Evolutionary conservation across 495 filamentous ascomycete genomes (phyloP), one percentile per base, ranked within the genome.

Genomic region (Penicillium turbatum): DNA sequence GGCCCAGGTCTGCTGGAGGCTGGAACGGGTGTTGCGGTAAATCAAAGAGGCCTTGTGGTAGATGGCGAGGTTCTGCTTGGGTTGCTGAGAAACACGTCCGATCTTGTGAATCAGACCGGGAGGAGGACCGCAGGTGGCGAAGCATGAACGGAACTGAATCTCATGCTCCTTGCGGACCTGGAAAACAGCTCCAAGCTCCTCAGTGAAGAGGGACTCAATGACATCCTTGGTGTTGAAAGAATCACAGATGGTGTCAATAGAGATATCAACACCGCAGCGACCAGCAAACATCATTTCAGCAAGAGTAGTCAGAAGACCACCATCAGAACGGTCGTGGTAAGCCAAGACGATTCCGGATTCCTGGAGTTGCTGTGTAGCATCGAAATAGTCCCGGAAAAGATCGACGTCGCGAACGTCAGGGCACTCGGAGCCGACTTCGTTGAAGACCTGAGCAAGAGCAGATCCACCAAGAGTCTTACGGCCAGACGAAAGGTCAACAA

Each of bases 201-300:
- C 95, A 62, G 89, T 96, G 79, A 98, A 97, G 6, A 98, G 79
- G 1, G 86, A 80, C 48, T 87, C 82, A 3, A 95, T 70, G 42
- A 95, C 65, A 62, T 88, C 81, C 11, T 74, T 68, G 17, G 84
- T 70, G 41, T 85, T 76, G 48, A 72, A 75, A 16, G 65, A 76
- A 35, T 64, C 62, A 63, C 72, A 78, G 45, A 95, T 77, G 37
- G 76, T 80, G 65, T 96, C 92, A 55, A 97, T 72, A 80, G 88
- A 86, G 35, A 97, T 74, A 48, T 92, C 86, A 21, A 89, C 81
- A 54, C 95, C 95, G 61, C 91, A 95, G 38, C 93, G 85, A 26
- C 93, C 93, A 10, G 93, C 93, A 62, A 98, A 97, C 83, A 96
- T 95, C 93, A 97, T 97, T 69, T 98, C 93, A 10, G 84, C 88